Conservation (phyloP, 352 stramenopile genomes). For the Hyaloperonospora arabidopsidis region DNA sequence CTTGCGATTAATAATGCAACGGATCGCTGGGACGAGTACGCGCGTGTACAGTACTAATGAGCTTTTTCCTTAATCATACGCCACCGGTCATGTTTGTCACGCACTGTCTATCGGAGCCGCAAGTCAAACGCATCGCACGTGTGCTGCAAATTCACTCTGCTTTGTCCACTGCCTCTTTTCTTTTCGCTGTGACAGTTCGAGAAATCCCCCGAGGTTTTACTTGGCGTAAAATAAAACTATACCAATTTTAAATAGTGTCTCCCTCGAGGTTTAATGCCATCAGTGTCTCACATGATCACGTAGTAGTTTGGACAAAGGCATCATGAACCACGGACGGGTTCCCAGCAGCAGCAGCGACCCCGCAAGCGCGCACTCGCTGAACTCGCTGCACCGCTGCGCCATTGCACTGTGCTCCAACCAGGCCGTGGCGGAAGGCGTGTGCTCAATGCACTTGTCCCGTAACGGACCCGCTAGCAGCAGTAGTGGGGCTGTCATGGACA, state of each 20-base stretch:
- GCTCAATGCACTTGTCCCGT: constrained; percentile 63
- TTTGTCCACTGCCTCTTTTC: constrained; percentile 16
- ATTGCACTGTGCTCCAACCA: constrained; percentile 75
- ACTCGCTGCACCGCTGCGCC: constrained; percentile 66
- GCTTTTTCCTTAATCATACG: too few species aligned
- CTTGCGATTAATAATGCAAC: too few species aligned
- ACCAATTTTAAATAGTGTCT: background rate
- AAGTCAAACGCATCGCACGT: too few species aligned
- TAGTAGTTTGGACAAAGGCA: constrained; percentile 4
- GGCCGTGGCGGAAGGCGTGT: constrained; percentile 66
- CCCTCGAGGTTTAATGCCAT: constrained; percentile 13
- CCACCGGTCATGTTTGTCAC: too few species aligned
- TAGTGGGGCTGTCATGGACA: constrained; percentile 16
- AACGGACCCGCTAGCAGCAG: constrained; percentile 21
- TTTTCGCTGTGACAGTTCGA: constrained; percentile 9
- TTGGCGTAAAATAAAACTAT: too few species aligned
- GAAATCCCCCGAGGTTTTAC: constrained; percentile 16
- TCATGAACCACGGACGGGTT: constrained; percentile 27
- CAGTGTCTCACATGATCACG: constrained; percentile 5
- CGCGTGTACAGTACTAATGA: too few species aligned
- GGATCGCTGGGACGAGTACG: too few species aligned
- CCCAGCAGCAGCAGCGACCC: constrained; percentile 9
- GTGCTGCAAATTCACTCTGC: too few species aligned
- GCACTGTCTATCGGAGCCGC: too few species aligned
- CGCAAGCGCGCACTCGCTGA: constrained; percentile 25